Conservation (phyloP, 495 filamentous ascomycete species). For the Podospora anserina region DNA sequence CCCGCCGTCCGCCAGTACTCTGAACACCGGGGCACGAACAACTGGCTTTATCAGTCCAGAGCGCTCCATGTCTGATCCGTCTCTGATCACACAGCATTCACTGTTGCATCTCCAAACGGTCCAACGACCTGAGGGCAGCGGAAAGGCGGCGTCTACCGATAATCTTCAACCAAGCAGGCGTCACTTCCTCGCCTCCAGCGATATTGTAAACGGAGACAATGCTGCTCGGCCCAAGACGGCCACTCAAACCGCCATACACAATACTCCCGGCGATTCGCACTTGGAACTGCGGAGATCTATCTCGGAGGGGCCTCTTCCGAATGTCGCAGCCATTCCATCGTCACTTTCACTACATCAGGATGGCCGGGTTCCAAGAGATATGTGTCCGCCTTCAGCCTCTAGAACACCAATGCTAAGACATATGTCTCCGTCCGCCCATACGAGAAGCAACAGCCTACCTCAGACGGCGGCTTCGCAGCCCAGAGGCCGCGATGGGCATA, state of each 20-base stretch:
- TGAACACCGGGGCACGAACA: constrained; percentile 17
- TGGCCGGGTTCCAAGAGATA: constrained; percentile 19
- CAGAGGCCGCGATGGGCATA: constrained; percentile 3
- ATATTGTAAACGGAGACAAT: constrained; percentile 12
- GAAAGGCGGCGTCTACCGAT: constrained; percentile 23
- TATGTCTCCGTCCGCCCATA: constrained; percentile 20
- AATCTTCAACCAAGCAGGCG: constrained; percentile 21
- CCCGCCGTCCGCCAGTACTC: constrained; percentile 24
- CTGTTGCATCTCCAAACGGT: not conserved
- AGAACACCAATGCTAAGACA: constrained; percentile 35
- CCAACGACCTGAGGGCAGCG: constrained; percentile 14
- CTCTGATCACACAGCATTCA: constrained; percentile 24
- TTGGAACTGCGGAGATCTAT: constrained; percentile 14
- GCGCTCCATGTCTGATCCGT: constrained; percentile 34
- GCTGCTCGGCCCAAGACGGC: not conserved
- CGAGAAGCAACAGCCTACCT: constrained; percentile 24
- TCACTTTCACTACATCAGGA: constrained; percentile 11
- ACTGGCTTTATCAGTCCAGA: constrained; percentile 20
- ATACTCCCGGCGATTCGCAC: not conserved
- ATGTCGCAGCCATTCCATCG: not conserved
- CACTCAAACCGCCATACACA: not conserved
- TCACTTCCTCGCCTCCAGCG: constrained; percentile 27
- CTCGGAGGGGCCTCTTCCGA: constrained; percentile 13
- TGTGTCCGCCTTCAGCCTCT: constrained; percentile 35
- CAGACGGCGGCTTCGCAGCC: constrained; percentile 17